These are phyloP conservation scores for Moricandia arvensis DNA, from an alignment of 345 rosid genomes.

Conservation along the genomic window DNA sequence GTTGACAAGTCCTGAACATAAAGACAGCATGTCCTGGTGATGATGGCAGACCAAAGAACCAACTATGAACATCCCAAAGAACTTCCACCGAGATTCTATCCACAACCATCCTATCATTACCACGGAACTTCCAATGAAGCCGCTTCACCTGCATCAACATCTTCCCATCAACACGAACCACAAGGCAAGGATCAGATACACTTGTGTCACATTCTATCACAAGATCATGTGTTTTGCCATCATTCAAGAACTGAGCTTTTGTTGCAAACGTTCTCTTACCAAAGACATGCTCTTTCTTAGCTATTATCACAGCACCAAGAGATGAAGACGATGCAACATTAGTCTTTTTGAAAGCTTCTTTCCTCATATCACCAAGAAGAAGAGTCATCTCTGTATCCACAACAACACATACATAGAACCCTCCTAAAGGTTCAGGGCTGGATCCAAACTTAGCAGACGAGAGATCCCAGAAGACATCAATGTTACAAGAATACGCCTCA, in stretches of 20 bases:
- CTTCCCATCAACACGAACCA: constrained; percentile 73
- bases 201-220: constrained; percentile 64
- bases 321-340: constrained; percentile 42
- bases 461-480: constrained; percentile 85
- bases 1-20: constrained; percentile 81
- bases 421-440: constrained; percentile 84
- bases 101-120: constrained; percentile 71
- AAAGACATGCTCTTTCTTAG: constrained; percentile 78
- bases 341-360: constrained; percentile 81
- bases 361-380: constrained; percentile 87
- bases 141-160: constrained; percentile 74
- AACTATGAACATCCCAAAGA: constrained; percentile 89
- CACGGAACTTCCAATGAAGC: constrained; percentile 85
- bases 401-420: constrained; percentile 75
- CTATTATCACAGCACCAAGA: constrained; percentile 51
- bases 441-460: constrained; percentile 79
- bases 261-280: constrained; percentile 71
- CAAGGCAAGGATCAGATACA: constrained; percentile 61
- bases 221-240: constrained; percentile 65
- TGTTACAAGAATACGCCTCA: constrained; percentile 66
- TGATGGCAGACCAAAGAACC: constrained; percentile 75
- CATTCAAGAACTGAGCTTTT: constrained; percentile 68
- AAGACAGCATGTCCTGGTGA: constrained; percentile 78
- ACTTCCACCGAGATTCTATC: constrained; percentile 77
- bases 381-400: constrained; percentile 72